These are phyloP conservation scores for Exophiala bonariae DNA, from an alignment of 2,329 filamentous ascomycete genomes.

Conservation along the genomic window DNA sequence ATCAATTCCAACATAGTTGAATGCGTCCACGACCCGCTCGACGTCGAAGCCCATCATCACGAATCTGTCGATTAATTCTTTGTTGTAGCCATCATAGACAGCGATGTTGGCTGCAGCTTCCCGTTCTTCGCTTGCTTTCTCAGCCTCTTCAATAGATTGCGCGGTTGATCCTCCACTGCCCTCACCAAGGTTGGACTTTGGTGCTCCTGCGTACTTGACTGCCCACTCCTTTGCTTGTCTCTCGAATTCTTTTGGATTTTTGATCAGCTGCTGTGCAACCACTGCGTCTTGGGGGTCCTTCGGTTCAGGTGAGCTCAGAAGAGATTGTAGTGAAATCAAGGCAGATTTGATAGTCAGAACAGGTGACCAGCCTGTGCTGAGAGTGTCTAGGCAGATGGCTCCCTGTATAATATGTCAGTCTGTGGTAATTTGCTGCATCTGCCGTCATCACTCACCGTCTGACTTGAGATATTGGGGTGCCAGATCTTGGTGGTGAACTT, in stretches of 20 bases:
- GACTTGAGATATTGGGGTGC: slow-evolving; percentile 95
- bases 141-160: slow-evolving; percentile 56
- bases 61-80: slow-evolving; percentile 78
- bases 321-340: slow-evolving; percentile 86
- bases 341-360: slow-evolving; percentile 96
- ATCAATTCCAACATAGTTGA: slow-evolving; percentile 78
- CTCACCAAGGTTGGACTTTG: slow-evolving; percentile 55
- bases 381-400: slow-evolving; percentile 93
- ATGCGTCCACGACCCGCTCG: slow-evolving; percentile 80
- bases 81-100: slow-evolving; percentile 83
- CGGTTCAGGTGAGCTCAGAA: slow-evolving; percentile 90
- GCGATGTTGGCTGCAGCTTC: slow-evolving; percentile 59
- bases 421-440: background rate
- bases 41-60: slow-evolving; percentile 89
- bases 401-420: slow-evolving; percentile 57
- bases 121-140: slow-evolving; percentile 39
- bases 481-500: slow-evolving; percentile 90
- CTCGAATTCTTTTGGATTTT: slow-evolving; percentile 75
- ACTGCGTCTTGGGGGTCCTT: slow-evolving; percentile 97
- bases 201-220: slow-evolving; percentile 76
- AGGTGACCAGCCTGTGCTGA: slow-evolving; percentile 88
- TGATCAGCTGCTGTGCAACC: slow-evolving; percentile 85
- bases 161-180: slow-evolving; percentile 54
- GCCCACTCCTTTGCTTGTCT: slow-evolving; percentile 89
- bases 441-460: slow-evolving; percentile 65